Conservation (phyloP, 2,329 filamentous ascomycete species). For the Alternaria sp. region DNA sequence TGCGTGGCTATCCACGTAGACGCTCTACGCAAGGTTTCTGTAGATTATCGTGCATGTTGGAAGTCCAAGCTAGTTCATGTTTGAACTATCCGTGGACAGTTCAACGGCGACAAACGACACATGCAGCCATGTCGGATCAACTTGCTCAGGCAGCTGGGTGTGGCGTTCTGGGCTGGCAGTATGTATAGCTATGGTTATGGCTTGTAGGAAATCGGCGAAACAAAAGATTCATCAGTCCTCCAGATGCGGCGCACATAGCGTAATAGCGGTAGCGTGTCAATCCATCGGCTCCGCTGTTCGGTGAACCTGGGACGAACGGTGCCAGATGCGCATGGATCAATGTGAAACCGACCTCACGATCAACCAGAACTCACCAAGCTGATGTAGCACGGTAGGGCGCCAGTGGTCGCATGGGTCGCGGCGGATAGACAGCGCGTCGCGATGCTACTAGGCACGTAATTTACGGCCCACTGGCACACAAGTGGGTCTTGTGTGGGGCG, state of each 20-base stretch:
- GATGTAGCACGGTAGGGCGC: constrained; percentile 1
- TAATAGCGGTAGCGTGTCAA: constrained; percentile 21
- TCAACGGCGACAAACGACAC: background rate
- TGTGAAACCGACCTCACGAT: constrained; percentile 5
- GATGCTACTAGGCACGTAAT: constrained; percentile 28
- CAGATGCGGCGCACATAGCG: constrained; percentile 29
- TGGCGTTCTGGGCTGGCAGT: constrained; percentile 7
- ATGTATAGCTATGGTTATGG: background rate
- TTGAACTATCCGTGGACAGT: constrained; percentile 1
- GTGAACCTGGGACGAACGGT: constrained; percentile 37
- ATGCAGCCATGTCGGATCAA: constrained; percentile 4
- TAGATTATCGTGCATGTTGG: background rate
- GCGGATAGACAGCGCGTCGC: constrained; percentile 21
- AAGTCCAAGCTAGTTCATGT: constrained; percentile 5
- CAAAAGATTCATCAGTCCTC: constrained; percentile 27
- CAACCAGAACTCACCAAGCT: background rate
- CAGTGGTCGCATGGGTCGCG: constrained; percentile 9
- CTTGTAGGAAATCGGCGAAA: constrained; percentile 11
- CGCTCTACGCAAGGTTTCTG: background rate
- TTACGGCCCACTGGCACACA: constrained; percentile 21
- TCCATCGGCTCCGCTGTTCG: constrained; percentile 31
- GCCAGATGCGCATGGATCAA: constrained; percentile 26
- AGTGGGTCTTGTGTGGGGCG: constrained; percentile 6
- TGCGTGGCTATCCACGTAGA: background rate
- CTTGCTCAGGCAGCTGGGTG: background rate